phyloP scores from a whole-genome alignment of 2,329 filamentous ascomycete genomes.

The Fusarium sp. region DNA sequence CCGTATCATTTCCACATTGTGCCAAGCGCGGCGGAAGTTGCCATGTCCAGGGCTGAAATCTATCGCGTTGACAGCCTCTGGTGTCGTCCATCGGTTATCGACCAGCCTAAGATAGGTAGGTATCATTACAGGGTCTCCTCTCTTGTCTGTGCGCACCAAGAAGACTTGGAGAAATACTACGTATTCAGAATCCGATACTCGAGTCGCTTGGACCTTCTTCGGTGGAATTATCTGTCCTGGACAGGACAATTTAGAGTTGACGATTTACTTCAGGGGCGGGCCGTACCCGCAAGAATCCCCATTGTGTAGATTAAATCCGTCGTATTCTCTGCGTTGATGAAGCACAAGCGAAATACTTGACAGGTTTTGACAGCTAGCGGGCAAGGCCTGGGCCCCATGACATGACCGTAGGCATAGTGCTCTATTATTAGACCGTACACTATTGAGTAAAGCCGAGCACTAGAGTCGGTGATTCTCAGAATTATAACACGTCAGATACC shows the following conservation, averaged over 20 bases:
- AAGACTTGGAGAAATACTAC: neutral
- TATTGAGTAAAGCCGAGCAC: neutral
- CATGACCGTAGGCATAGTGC: neutral
- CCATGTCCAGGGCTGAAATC: slow-evolving; percentile 16
- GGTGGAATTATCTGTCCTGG: neutral
- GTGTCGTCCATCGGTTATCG: slow-evolving; percentile 9
- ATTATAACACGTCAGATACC: neutral
- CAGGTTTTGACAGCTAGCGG: neutral
- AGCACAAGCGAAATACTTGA: neutral
- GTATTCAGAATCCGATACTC: neutral
- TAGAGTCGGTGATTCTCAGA: neutral
- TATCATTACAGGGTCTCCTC: slow-evolving; percentile 3
- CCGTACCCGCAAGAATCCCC: slow-evolving; percentile 2
- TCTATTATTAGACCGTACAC: neutral
- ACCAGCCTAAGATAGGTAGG: neutral
- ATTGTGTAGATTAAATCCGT: slow-evolving; percentile 3
- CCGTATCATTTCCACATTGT: slow-evolving; percentile 7
- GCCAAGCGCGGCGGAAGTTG: slow-evolving; percentile 17
- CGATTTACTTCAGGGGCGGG: slow-evolving; percentile 2
- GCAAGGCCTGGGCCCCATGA: neutral
- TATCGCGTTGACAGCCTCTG: slow-evolving; percentile 9
- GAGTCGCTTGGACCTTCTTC: neutral
- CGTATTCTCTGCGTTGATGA: slow-evolving; percentile 2
- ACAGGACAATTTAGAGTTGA: slow-evolving; percentile 6
- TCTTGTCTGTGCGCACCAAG: slow-evolving; percentile 1